phyloP scores from a whole-genome alignment of 2,329 filamentous ascomycete genomes.

The Stagonosporopsis chrysanthemi region DNA sequence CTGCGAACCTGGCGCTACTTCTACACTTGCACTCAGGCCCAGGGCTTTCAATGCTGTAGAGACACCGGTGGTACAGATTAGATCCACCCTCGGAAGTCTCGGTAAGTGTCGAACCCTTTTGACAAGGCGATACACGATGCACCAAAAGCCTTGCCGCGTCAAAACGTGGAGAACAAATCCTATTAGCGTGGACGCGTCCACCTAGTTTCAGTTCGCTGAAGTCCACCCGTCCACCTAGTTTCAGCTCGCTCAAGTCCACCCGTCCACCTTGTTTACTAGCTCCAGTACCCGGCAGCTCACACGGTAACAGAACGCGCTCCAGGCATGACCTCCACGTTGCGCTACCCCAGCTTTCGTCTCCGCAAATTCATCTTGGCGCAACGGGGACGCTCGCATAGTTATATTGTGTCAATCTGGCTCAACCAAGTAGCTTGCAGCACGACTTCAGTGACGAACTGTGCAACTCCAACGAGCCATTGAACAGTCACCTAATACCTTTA shows the following conservation, averaged over 20 bases:
- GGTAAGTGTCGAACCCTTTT: neutral
- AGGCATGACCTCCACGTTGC: neutral
- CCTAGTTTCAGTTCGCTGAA: no score
- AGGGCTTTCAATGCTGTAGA: neutral
- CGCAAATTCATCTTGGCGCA: neutral
- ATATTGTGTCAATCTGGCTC: neutral
- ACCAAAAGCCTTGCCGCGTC: neutral
- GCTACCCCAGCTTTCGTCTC: slow-evolving; percentile 9
- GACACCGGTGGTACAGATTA: no score
- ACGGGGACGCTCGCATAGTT: neutral
- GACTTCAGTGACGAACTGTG: neutral
- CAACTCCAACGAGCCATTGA: no score
- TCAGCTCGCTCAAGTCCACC: neutral
- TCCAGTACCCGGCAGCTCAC: neutral
- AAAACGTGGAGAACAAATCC: neutral
- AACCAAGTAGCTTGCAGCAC: neutral
- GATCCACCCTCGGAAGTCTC: no score
- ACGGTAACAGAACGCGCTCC: neutral
- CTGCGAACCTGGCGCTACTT: slow-evolving; percentile 9
- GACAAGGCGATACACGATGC: neutral
- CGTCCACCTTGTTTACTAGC: neutral
- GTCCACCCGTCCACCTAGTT: no score
- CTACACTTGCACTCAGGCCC: slow-evolving; percentile 9
- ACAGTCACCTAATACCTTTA: neutral
- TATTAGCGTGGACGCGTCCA: no score